Conservation (phyloP, 192 early-diverging fungal genomes). For the Backusella psychrophila region DNA sequence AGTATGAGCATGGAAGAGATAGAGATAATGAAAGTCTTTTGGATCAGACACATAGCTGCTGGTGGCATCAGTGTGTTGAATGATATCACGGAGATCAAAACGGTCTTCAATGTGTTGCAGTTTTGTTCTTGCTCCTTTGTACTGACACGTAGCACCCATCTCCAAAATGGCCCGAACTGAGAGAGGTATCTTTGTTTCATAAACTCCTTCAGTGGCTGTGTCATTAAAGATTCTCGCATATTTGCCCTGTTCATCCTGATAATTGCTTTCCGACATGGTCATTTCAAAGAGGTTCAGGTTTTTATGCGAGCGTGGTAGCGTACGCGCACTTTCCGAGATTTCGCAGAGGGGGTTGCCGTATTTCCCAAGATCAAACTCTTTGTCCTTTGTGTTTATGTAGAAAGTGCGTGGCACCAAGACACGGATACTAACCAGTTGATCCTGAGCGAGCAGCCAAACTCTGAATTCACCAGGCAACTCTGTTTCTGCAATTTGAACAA, state of each 20-base stretch:
- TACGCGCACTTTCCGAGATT: conserved; percentile 46
- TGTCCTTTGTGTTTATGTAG: conserved; percentile 75
- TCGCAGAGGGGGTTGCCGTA: conserved; percentile 41
- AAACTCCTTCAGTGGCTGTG: conserved; percentile 88
- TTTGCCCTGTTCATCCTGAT: conserved; percentile 65
- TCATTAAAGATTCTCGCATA: conserved; percentile 83
- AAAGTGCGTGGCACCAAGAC: conserved; percentile 80
- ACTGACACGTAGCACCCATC: conserved; percentile 63
- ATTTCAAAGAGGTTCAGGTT: conserved; percentile 76
- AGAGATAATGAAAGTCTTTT: conserved; percentile 55
- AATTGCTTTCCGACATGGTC: conserved; percentile 78
- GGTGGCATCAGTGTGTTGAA: not conserved
- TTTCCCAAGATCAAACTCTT: not conserved
- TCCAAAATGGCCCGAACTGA: conserved; percentile 79
- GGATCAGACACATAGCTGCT: conserved; percentile 35
- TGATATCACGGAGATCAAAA: conserved; percentile 46
- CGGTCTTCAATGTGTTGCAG: conserved; percentile 41
- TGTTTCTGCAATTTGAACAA: conserved; percentile 83
- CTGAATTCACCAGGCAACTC: conserved; percentile 83
- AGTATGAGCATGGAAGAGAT: conserved; percentile 72
- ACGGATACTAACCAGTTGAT: conserved; percentile 65
- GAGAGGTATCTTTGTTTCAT: conserved; percentile 87
- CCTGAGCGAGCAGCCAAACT: conserved; percentile 80
- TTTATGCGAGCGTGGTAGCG: conserved; percentile 77
- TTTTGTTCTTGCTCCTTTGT: conserved; percentile 23